These are phyloP conservation scores for Fusarium sp. DNA, from an alignment of 2,329 filamentous ascomycete genomes.

Conservation along the genomic window DNA sequence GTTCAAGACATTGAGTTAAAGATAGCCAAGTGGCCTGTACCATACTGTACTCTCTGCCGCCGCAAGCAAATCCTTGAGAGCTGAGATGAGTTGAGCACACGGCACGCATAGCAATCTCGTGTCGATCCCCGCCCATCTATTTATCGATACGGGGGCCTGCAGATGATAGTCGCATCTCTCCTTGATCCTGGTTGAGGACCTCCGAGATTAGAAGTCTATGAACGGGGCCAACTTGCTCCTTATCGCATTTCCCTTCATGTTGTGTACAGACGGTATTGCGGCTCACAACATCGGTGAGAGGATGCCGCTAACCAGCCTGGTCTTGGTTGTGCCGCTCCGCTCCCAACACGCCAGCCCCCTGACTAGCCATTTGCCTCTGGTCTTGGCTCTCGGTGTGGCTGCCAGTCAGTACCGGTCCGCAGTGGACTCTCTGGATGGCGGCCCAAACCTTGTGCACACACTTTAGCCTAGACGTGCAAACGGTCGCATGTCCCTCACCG, in stretches of 20 bases:
- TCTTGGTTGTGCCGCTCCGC: conserved; percentile 26
- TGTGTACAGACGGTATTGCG: conserved; percentile 4
- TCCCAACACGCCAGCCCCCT: conserved; percentile 30
- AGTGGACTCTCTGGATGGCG: conserved; percentile 5
- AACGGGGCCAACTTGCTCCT: neutral
- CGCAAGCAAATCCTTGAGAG: neutral
- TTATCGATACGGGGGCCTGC: conserved; percentile 14
- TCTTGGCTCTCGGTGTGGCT: conserved; percentile 13
- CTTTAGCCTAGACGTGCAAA: conserved; percentile 7
- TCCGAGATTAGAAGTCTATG: conserved; percentile 8
- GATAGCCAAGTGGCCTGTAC: conserved; percentile 26
- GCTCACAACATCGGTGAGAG: conserved; percentile 15
- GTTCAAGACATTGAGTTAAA: conserved; percentile 22
- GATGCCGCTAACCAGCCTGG: conserved; percentile 6
- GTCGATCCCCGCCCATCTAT: conserved; percentile 21
- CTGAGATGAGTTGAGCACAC: neutral
- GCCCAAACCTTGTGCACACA: conserved; percentile 13
- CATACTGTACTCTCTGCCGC: conserved; percentile 10
- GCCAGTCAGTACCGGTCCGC: neutral
- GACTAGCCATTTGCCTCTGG: conserved; percentile 5
- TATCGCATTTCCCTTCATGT: conserved; percentile 9
- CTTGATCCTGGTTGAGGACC: conserved; percentile 8
- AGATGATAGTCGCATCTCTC: conserved; percentile 32
- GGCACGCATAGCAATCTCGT: conserved; percentile 15
- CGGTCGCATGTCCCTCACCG: neutral